Evolutionary conservation across 2,329 filamentous ascomycete species (phyloP), one percentile per base, ranked within the genome.

Genomic region (Purpureocillium lavendulum): DNA sequence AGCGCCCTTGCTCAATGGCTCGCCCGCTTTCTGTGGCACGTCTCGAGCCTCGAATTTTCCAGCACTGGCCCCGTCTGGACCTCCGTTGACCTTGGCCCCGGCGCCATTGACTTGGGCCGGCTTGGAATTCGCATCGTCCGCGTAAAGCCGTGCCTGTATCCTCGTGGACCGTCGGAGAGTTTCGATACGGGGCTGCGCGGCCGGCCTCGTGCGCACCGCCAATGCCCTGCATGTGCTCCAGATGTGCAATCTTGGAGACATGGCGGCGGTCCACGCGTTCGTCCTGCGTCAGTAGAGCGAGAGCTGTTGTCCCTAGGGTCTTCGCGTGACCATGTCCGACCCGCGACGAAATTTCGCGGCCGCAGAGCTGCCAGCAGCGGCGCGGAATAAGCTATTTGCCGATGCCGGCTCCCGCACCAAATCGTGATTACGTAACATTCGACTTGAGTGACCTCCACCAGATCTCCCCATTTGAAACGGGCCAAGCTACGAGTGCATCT

Each of bases 181-280:
- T 36, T 50, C 40, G 24, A 49, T 42, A 36, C 50, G 46, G 39
- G 49, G 46, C 41, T 49, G 46, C 38, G 39, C 45, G 49, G 35
- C 29, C 10, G 53, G 50, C 40, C 51, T 49, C 49, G 54, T 50
- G 29, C 49, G 52, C 44, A 58, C 40, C 39, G 54, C 54, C 36
- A 62, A 49, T 49, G 52, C 49, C 52, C 56, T 55, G 40, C 59
- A 61, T 46, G 52, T 58, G 30, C 54, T 54, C 58, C 55, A 60
- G 40, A 61, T 44, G 43, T 52, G 53, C 42, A 54, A 49, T 49
- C 53, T 53, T 41, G 58, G 47, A 54, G 56, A 53, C 58, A 61
- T 61, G 49, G 39, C 49, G 49, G 48, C 53, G 38, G 47, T 42
- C 37, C 37, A 30, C 29, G 36, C 30, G 28, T 40, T 29, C 29